These are phyloP conservation scores for Cardamine resedifolia DNA, from an alignment of 345 rosid genomes.

Conservation along the genomic window DNA sequence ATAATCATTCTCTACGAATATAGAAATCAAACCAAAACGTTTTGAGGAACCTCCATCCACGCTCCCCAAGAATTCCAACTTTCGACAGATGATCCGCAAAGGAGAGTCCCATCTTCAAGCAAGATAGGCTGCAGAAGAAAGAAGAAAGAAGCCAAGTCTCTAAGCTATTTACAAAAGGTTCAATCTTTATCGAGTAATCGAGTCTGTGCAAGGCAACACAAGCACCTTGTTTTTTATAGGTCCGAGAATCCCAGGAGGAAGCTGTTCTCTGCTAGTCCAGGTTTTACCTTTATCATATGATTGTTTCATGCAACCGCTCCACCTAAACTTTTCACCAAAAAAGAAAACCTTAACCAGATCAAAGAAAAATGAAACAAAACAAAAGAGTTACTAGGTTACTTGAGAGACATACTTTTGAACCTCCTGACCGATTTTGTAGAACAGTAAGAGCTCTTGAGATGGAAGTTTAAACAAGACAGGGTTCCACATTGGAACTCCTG, in stretches of 20 bases:
- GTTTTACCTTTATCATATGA: conserved; percentile 77
- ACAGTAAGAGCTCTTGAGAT: conserved; percentile 72
- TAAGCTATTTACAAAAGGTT: background rate
- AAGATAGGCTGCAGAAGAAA: conserved; percentile 66
- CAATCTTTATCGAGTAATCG: background rate
- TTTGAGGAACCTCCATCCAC: conserved; percentile 72
- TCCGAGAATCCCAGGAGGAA: conserved; percentile 87
- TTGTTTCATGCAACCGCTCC: conserved; percentile 96
- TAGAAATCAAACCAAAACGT: background rate
- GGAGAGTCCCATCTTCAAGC: conserved; percentile 63
- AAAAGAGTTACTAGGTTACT: background rate
- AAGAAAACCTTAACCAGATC: conserved; percentile 1
- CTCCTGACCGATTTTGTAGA: conserved; percentile 86
- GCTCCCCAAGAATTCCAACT: conserved; percentile 99
- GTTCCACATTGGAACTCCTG: conserved; percentile 82
- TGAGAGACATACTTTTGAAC: conserved; percentile 60
- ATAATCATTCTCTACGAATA: background rate
- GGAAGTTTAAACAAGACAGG: conserved; percentile 83
- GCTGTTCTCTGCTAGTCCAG: conserved; percentile 81
- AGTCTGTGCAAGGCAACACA: conserved; percentile 3
- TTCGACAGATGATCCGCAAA: conserved; percentile 90
- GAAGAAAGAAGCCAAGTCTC: background rate
- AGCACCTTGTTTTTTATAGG: conserved; percentile 87
- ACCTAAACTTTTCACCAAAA: conserved; percentile 45
- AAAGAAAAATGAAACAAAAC: conserved; percentile 10